Percentiles rank a stretch among this genome's conserved stretches.
Conservation (phyloP, 225 moss, liverwort and hornwort species). For the Marchantia polymorpha region DNA sequence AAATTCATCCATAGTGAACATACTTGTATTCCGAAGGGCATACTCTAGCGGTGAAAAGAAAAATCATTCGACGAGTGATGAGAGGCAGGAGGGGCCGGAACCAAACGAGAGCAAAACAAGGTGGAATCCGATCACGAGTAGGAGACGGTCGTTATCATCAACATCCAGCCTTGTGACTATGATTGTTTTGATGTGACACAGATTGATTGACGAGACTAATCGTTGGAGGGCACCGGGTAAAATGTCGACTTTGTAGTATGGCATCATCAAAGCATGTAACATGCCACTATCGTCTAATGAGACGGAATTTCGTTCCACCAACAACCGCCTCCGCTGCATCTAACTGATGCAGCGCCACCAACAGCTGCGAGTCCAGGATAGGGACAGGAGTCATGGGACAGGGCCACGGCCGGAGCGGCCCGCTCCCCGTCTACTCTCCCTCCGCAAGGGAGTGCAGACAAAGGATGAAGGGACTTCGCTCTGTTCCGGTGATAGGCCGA, state of each 20-base stretch:
- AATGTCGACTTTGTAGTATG: neutral
- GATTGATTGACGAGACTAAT: neutral
- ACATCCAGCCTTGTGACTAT: neutral
- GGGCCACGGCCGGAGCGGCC: neutral
- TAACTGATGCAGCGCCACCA: neutral
- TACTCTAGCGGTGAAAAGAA: neutral
- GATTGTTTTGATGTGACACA: slow-evolving; percentile 6
- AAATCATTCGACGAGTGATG: neutral
- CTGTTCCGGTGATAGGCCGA: neutral
- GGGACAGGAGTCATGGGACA: no score
- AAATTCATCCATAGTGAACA: no score
- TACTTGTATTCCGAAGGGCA: neutral
- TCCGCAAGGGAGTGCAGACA: neutral
- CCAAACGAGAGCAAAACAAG: neutral
- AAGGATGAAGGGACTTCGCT: neutral
- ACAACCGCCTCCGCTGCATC: neutral
- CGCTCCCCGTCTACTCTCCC: neutral
- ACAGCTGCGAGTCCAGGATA: no score
- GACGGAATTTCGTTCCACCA: neutral
- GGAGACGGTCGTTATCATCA: neutral
- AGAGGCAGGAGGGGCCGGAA: neutral
- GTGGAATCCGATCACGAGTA: neutral
- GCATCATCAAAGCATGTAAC: slow-evolving; percentile 7
- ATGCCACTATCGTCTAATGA: slow-evolving; percentile 13
- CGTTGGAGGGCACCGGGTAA: neutral